These are phyloP conservation scores for Lachnellula hyalina DNA, from an alignment of 2,329 filamentous ascomycete species.

Conservation along the genomic window DNA sequence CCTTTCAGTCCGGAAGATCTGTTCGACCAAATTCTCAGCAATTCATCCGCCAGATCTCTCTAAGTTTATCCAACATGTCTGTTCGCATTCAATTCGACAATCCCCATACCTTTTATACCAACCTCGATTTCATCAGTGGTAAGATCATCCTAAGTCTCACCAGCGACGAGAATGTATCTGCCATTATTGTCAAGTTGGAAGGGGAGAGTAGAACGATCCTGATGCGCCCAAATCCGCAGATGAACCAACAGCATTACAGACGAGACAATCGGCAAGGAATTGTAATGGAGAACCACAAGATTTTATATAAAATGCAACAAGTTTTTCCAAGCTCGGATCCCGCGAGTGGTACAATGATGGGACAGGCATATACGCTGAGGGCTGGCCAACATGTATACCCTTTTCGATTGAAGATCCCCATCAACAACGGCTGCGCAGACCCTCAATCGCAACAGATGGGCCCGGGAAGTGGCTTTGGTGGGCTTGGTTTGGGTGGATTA, in stretches of 20 bases:
- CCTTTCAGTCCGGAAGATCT: background rate
- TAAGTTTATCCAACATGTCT: constrained; percentile 45
- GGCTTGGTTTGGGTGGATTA: constrained; percentile 56
- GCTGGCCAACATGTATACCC: constrained; percentile 70
- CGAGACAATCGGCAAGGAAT: constrained; percentile 27
- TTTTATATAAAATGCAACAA: constrained; percentile 67
- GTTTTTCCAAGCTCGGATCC: constrained; percentile 55
- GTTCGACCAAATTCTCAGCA: background rate
- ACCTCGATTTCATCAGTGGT: constrained; percentile 68
- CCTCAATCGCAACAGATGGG: constrained; percentile 48
- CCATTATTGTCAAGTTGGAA: constrained; percentile 77
- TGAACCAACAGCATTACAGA: constrained; percentile 12
- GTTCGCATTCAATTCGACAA: constrained; percentile 62
- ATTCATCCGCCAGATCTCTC: background rate
- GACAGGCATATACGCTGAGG: constrained; percentile 52
- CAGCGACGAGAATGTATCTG: constrained; percentile 64
- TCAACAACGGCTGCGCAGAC: constrained; percentile 62
- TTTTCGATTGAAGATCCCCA: constrained; percentile 70
- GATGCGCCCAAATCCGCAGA: constrained; percentile 20
- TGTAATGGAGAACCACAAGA: constrained; percentile 60
- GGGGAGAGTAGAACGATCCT: constrained; percentile 66
- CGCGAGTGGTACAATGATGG: constrained; percentile 22
- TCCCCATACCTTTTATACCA: constrained; percentile 69
- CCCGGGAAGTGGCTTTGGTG: constrained; percentile 49
- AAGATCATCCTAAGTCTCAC: constrained; percentile 51